Evolutionary conservation across 2,329 filamentous ascomycete species (phyloP), one percentile per base, ranked within the genome.

Genomic region (Metarhizium sp.): DNA sequence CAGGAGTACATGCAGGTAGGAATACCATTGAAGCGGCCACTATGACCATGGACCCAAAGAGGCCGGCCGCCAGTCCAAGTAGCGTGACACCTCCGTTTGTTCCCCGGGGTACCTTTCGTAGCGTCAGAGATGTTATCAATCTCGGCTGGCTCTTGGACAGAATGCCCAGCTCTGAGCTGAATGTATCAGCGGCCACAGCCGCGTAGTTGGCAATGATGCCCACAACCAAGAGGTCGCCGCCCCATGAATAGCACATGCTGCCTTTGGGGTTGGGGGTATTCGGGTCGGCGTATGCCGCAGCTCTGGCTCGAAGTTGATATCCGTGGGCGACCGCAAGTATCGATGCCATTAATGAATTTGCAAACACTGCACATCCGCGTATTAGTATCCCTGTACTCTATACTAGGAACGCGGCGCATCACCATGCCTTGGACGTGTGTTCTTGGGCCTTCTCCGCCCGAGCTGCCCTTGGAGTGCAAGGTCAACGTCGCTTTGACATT

Each of bases 121-220:
- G 78, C 4, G 73, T 84, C 16, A 80, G 83, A 14, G 88, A 92
- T 4, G 90, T 96, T 67, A 99, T 92, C 42, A 99, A 81, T 40
- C 92, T 84, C 8, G 94, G 94, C 48, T 82, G 75, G 29, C 79
- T 79, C 57, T 78, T 82, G 6, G 92, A 87, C 13, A 99, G 78
- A 55, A 99, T 99, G 14, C 94, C 94, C 20, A 99, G 84, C 74
- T 99, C 94, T 11, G 91, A 96, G 56, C 88, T 92, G 69, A 96
- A 94, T 0, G 94, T 99, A 69, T 99, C 94, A 51, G 92, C 90
- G 20, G 90, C 85, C 10, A 95, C 91, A 51, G 90, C 89, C 30
- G 91, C 92, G 66, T 99, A 99, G 73, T 96, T 92, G 46, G 84
- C 82, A 61, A 88, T 81, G 61, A 87, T 85, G 13, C 85, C 85